phyloP scores from a whole-genome alignment of 2,329 filamentous ascomycete species.

The Pyrenophora graminea region DNA sequence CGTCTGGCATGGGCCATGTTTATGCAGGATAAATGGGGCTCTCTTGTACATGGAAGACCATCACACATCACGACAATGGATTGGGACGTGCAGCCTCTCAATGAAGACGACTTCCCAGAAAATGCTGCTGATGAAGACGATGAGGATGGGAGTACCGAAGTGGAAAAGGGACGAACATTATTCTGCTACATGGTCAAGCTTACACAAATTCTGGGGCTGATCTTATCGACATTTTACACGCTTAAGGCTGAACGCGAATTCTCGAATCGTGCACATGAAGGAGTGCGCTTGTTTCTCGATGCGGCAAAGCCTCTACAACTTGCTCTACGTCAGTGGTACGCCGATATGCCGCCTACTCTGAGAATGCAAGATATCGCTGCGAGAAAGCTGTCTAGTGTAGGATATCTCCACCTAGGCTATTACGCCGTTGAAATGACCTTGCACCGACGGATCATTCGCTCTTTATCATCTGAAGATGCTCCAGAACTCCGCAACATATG shows the following conservation, averaged over 20 bases:
- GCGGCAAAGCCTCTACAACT: slow-evolving; percentile 60
- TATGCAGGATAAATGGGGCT: slow-evolving; percentile 68
- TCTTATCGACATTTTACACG: slow-evolving; percentile 59
- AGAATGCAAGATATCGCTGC: slow-evolving; percentile 53
- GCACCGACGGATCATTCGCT: slow-evolving; percentile 49
- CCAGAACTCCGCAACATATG: slow-evolving; percentile 44
- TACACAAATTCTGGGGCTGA: slow-evolving; percentile 57
- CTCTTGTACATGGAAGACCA: slow-evolving; percentile 61
- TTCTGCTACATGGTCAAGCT: slow-evolving; percentile 59
- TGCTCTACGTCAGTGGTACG: slow-evolving; percentile 58
- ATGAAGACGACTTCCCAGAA: slow-evolving; percentile 51
- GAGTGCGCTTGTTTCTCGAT: slow-evolving; percentile 57
- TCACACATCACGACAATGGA: slow-evolving; percentile 59
- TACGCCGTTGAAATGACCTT: slow-evolving; percentile 53
- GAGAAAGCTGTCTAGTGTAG: slow-evolving; percentile 35
- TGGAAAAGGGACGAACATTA: slow-evolving; percentile 44
- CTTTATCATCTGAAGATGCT: slow-evolving; percentile 35
- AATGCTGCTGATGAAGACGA: slow-evolving; percentile 39
- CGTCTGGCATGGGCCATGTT: slow-evolving; percentile 67
- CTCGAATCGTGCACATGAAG: slow-evolving; percentile 47
- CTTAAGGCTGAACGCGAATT: slow-evolving; percentile 54
- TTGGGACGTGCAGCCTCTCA: slow-evolving; percentile 58
- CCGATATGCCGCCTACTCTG: slow-evolving; percentile 52
- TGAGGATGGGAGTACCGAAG: slow-evolving; percentile 41
- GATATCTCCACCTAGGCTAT: slow-evolving; percentile 53